These are phyloP conservation scores for Didymella segeticola DNA, from an alignment of 2,329 filamentous ascomycete genomes.

Conservation along the genomic window DNA sequence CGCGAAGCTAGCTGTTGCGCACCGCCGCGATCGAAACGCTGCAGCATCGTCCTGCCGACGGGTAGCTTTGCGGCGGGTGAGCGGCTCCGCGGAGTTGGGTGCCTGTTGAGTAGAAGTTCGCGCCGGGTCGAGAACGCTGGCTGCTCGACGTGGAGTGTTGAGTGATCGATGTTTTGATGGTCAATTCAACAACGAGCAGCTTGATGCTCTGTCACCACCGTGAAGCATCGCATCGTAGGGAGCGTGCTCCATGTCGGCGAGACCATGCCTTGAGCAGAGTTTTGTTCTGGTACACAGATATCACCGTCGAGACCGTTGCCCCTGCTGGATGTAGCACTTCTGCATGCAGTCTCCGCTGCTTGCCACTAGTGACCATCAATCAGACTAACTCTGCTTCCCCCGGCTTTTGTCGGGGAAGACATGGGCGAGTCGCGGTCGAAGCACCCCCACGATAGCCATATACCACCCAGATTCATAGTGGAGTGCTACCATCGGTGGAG, in stretches of 20 bases:
- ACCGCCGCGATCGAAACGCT: background rate
- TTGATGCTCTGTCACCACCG: background rate
- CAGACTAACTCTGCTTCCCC: too few relatives aligned
- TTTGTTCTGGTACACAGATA: background rate
- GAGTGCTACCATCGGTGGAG: too few relatives aligned
- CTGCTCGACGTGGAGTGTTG: background rate
- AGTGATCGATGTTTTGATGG: background rate
- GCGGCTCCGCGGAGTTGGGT: background rate
- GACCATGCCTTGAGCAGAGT: background rate
- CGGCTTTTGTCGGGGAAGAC: too few relatives aligned
- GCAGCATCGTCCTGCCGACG: constrained; percentile 3
- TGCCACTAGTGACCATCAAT: too few relatives aligned
- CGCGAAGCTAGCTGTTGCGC: background rate
- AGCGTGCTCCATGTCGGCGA: background rate
- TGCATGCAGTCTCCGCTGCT: too few relatives aligned
- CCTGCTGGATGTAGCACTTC: background rate
- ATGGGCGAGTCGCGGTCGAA: too few relatives aligned
- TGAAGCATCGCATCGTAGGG: background rate
- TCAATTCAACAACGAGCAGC: background rate
- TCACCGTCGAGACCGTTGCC: background rate
- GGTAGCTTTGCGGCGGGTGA: background rate
- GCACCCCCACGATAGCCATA: too few relatives aligned
- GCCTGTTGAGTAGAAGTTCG: background rate
- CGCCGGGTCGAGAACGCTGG: background rate
- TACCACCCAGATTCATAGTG: too few relatives aligned